A percentile compares a stretch with the other conserved stretches of the same genome.
phyloP scores from a whole-genome alignment of 116 monocot species.

The Trichopus zeylanicus region DNA sequence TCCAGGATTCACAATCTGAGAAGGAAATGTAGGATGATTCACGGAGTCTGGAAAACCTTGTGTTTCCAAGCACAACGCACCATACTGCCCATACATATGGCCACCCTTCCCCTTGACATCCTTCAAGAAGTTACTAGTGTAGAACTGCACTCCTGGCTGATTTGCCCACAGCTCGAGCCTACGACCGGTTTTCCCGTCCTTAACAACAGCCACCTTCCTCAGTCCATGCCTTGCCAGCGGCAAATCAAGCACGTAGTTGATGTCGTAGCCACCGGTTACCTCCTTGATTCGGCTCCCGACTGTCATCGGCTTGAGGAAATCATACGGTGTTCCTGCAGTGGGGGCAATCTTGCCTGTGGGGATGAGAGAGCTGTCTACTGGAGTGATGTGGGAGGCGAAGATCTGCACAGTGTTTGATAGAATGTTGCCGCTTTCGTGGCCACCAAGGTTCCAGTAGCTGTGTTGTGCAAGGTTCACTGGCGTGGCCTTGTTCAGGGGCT shows the following conservation, averaged over 20 bases:
- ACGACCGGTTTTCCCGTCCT: constrained; percentile 36
- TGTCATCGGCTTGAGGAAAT: constrained; percentile 37
- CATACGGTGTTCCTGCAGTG: constrained; percentile 53
- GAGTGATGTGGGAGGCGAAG: constrained; percentile 62
- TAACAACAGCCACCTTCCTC: constrained; percentile 47
- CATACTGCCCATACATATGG: constrained; percentile 28
- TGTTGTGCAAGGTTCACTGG: constrained; percentile 73
- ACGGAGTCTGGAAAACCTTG: constrained; percentile 70
- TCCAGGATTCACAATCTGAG: constrained; percentile 49
- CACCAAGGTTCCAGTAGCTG: constrained; percentile 82
- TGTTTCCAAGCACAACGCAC: constrained; percentile 65
- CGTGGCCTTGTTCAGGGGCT: not conserved
- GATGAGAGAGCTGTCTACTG: constrained; percentile 36
- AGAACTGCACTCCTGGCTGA: constrained; percentile 64
- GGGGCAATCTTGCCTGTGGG: constrained; percentile 46
- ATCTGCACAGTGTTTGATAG: constrained; percentile 62
- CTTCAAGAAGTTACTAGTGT: constrained; percentile 33
- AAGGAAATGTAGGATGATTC: constrained; percentile 65
- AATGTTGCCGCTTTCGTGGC: constrained; percentile 49
- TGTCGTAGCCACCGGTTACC: constrained; percentile 48
- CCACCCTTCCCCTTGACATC: constrained; percentile 40
- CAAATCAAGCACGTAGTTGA: constrained; percentile 55
- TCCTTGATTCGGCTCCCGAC: constrained; percentile 37
- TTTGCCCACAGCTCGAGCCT: constrained; percentile 53
- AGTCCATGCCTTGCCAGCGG: constrained; percentile 22